Evolutionary conservation across 495 filamentous ascomycete species (phyloP).

Genomic region (Neurospora pannonica): DNA sequence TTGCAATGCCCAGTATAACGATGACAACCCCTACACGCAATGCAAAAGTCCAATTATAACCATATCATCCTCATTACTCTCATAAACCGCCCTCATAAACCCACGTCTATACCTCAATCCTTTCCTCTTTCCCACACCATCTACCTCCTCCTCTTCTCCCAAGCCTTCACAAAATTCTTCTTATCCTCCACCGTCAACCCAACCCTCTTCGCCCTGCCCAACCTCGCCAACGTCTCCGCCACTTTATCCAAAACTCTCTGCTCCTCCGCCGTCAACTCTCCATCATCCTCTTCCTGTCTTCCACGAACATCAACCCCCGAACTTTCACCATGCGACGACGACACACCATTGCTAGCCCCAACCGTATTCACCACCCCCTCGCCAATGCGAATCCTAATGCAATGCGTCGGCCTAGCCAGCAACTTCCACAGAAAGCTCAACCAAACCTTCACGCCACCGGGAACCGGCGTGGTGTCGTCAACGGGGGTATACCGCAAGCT

Average conservation of each 20-base stretch:
- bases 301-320: conserved; percentile 29
- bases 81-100: neutral
- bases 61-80: neutral
- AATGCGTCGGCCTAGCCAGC: conserved; percentile 77
- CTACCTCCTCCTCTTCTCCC: conserved; percentile 24
- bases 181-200: conserved; percentile 77
- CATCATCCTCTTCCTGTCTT: conserved; percentile 27
- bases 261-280: conserved; percentile 45
- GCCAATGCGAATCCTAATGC: conserved; percentile 81
- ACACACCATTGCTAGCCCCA: conserved; percentile 17
- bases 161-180: conserved; percentile 63
- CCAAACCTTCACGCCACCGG: conserved; percentile 42
- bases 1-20: neutral
- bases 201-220: conserved; percentile 87
- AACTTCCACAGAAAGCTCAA: conserved; percentile 71
- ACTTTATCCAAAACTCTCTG: conserved; percentile 59
- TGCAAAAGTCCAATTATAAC: neutral
- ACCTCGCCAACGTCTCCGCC: conserved; percentile 74
- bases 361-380: conserved; percentile 46
- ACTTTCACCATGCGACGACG: conserved; percentile 2
- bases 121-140: neutral
- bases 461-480: conserved; percentile 86
- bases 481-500: conserved; percentile 78
- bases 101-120: neutral
- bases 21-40: neutral